A percentile compares a stretch with the other conserved stretches of the same genome.
These are phyloP conservation scores for Spizellomyces sp. DNA, from an alignment of 192 early-diverging fungal species.

Conservation along the genomic window DNA sequence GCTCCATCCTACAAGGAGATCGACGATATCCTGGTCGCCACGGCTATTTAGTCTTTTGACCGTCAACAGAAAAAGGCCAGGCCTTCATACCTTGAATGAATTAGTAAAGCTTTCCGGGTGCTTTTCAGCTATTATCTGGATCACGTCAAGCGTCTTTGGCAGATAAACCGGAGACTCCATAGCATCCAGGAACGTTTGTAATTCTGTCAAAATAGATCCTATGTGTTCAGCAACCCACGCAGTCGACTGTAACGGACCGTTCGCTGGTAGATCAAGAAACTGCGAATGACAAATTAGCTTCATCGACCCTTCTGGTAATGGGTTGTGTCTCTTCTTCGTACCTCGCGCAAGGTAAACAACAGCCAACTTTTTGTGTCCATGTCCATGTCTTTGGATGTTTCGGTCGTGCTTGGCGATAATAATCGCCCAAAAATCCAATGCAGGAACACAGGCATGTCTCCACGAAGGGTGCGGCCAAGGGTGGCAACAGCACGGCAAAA, in stretches of 20 bases:
- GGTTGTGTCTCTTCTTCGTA: not conserved
- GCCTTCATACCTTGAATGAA: slow-evolving; percentile 33
- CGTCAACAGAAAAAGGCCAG: not conserved
- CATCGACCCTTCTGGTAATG: not conserved
- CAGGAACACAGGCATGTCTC: not conserved
- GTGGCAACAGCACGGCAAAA: not conserved
- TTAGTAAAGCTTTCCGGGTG: slow-evolving; percentile 33
- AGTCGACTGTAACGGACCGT: not conserved
- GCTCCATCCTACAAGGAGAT: slow-evolving; percentile 72
- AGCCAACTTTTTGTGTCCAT: slow-evolving; percentile 27
- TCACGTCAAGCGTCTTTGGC: slow-evolving; percentile 38
- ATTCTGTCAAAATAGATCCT: slow-evolving; percentile 15
- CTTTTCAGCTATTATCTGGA: slow-evolving; percentile 33
- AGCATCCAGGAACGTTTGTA: slow-evolving; percentile 42
- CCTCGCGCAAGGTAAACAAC: slow-evolving; percentile 17
- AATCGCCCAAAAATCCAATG: slow-evolving; percentile 26
- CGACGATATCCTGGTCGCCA: slow-evolving; percentile 49
- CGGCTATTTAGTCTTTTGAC: not conserved
- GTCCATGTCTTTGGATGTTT: slow-evolving; percentile 8
- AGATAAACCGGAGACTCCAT: slow-evolving; percentile 37
- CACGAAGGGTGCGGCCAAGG: too few relatives aligned
- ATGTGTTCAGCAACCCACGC: slow-evolving; percentile 17
- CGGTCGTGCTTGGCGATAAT: not conserved
- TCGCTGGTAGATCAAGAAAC: not conserved
- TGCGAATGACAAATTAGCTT: not conserved